A percentile compares a stretch with the other conserved stretches of the same genome.
These are phyloP conservation scores for Leccinellum luteum DNA, from an alignment of 768 basidiomycete genomes.

Conservation along the genomic window DNA sequence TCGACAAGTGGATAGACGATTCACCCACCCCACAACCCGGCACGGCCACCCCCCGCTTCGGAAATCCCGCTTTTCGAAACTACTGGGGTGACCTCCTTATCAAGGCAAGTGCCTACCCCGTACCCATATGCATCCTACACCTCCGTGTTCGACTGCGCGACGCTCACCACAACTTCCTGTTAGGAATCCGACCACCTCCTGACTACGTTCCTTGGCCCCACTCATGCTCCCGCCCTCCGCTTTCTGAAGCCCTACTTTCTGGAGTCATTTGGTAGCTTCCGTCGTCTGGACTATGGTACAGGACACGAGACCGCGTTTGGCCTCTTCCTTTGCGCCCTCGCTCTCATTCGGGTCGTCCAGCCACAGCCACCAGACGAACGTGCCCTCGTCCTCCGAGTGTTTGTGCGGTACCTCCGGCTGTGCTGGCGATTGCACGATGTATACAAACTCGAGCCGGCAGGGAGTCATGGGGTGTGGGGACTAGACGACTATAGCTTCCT, in stretches of 20 bases:
- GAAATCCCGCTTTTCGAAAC: slow-evolving; percentile 85
- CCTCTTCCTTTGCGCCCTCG: slow-evolving; percentile 69
- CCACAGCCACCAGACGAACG: slow-evolving; percentile 63
- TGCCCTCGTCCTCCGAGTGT: slow-evolving; percentile 55
- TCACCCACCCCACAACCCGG: slow-evolving; percentile 66
- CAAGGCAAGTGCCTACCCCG: slow-evolving; percentile 49
- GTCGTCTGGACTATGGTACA: slow-evolving; percentile 93
- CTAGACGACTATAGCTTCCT: slow-evolving; percentile 90
- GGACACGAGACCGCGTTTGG: slow-evolving; percentile 93
- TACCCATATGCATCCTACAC: background rate
- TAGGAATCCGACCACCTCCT: slow-evolving; percentile 58
- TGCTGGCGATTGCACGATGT: slow-evolving; percentile 86
- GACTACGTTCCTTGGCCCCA: slow-evolving; percentile 44
- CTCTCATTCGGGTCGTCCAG: slow-evolving; percentile 64
- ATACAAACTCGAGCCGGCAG: slow-evolving; percentile 92
- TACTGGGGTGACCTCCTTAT: slow-evolving; percentile 75
- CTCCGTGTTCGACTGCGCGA: background rate
- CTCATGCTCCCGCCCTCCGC: slow-evolving; percentile 46
- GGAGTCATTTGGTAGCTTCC: slow-evolving; percentile 85
- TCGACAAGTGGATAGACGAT: slow-evolving; percentile 75
- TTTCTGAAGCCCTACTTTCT: slow-evolving; percentile 77
- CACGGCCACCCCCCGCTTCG: slow-evolving; percentile 70
- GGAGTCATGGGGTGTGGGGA: slow-evolving; percentile 98
- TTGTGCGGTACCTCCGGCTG: slow-evolving; percentile 73
- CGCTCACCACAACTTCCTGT: background rate